Percentiles rank a stretch among this genome's conserved stretches.
phyloP scores from a whole-genome alignment of 2,329 filamentous ascomycete species.

The Cladobotryum mycophilum region DNA sequence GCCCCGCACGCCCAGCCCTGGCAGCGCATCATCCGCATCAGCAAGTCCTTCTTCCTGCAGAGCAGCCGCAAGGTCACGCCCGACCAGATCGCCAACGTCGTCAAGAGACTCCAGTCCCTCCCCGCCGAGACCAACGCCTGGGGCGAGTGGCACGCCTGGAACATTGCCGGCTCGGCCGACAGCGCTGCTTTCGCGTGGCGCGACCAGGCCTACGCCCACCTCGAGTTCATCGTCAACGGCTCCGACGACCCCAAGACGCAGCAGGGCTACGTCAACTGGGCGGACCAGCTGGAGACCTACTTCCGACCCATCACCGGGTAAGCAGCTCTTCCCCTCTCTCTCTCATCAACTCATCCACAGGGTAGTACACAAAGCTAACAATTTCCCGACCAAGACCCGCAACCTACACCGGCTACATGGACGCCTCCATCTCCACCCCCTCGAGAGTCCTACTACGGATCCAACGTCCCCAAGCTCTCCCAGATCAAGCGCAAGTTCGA shows the following conservation, averaged over 20 bases:
- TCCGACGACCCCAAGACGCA: conserved; percentile 10
- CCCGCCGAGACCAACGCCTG: conserved; percentile 1
- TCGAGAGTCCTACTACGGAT: conserved; percentile 12
- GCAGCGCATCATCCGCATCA: conserved; percentile 8
- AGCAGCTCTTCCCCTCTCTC: neutral
- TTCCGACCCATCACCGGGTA: conserved; percentile 10
- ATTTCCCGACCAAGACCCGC: conserved; percentile 3
- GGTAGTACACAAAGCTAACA: too few relatives aligned
- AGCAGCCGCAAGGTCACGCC: conserved; percentile 1
- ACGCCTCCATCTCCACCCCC: conserved; percentile 11
- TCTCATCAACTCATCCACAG: too few relatives aligned
- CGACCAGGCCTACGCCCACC: conserved; percentile 12
- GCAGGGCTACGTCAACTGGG: conserved; percentile 5
- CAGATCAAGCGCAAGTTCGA: conserved; percentile 13
- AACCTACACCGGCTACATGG: conserved; percentile 14
- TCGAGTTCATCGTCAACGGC: conserved; percentile 12
- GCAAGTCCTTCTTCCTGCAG: conserved; percentile 13
- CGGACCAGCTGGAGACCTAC: conserved; percentile 2
- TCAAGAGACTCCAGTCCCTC: conserved; percentile 6
- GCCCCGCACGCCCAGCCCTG: conserved; percentile 6
- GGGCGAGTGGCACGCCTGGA: conserved; percentile 14
- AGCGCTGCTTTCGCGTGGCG: conserved; percentile 14
- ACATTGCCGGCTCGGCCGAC: conserved; percentile 1
- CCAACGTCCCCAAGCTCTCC: conserved; percentile 7
- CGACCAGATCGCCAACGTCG: neutral